Conservation (phyloP, 495 filamentous ascomycete genomes). For the Peziza echinospora region DNA sequence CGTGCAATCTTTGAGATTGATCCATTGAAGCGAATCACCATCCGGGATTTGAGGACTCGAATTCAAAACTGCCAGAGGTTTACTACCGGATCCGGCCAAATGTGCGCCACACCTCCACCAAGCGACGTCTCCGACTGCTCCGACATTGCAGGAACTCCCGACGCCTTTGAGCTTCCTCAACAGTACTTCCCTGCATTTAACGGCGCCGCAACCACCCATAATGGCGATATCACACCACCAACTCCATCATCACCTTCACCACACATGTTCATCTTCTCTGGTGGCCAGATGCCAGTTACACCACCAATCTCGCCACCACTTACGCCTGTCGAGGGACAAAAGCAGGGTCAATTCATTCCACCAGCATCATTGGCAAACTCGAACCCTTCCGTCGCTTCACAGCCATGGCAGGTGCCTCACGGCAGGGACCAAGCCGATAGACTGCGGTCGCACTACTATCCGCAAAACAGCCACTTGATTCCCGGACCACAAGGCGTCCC, state of each 20-base stretch:
- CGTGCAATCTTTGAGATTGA: slow-evolving; percentile 76
- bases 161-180: slow-evolving; percentile 12
- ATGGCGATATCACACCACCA: slow-evolving; percentile 1
- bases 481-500: background rate
- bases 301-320: background rate
- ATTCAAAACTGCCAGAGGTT: slow-evolving; percentile 60
- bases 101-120: slow-evolving; percentile 5
- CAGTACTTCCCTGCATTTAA: slow-evolving; percentile 2
- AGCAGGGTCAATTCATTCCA: background rate
- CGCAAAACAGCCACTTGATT: background rate
- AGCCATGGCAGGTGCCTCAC: background rate
- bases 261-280: background rate
- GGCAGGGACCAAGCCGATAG: background rate
- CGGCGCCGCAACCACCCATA: background rate
- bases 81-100: slow-evolving; percentile 27
- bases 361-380: background rate
- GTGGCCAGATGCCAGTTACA: background rate
- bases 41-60: slow-evolving; percentile 55
- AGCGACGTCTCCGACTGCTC: slow-evolving; percentile 13
- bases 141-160: slow-evolving; percentile 12
- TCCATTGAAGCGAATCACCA: slow-evolving; percentile 63
- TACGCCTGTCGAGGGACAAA: background rate
- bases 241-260: slow-evolving; percentile 1
- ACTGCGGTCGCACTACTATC: background rate
- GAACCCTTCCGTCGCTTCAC: background rate